Percentiles rank a stretch among this genome's conserved stretches.
These are phyloP conservation scores for Apodospora peruviana DNA, from an alignment of 495 filamentous ascomycete species.

Conservation along the genomic window DNA sequence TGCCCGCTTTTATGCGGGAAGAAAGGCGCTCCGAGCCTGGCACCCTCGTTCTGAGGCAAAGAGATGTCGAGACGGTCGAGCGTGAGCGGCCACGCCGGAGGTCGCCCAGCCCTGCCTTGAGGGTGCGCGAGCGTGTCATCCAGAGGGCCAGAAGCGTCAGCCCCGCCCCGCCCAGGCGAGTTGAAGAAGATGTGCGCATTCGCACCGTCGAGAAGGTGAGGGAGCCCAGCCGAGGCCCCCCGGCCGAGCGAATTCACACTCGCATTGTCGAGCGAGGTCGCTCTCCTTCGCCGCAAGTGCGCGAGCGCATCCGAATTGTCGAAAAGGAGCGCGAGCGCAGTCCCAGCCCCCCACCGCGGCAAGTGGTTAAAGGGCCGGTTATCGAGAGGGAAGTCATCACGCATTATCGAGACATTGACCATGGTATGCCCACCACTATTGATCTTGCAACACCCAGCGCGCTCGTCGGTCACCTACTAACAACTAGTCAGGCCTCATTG, in stretches of 20 bases:
- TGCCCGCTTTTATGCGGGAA: conserved; percentile 39
- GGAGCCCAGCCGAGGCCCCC: conserved; percentile 23
- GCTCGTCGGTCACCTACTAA: conserved; percentile 6
- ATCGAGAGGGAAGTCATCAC: conserved; percentile 80
- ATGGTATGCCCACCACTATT: conserved; percentile 49
- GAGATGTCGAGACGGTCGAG: conserved; percentile 41
- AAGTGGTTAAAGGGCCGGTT: conserved; percentile 57
- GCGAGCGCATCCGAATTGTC: conserved; percentile 37
- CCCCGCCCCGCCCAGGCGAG: conserved; percentile 18
- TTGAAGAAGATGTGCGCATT: conserved; percentile 24
- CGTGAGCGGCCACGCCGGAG: conserved; percentile 27
- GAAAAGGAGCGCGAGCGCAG: conserved; percentile 36
- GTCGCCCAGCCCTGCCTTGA: conserved; percentile 37
- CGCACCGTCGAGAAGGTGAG: conserved; percentile 19
- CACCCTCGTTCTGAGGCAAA: conserved; percentile 37
- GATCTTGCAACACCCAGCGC: not conserved
- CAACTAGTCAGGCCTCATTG: conserved; percentile 29
- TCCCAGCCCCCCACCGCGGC: conserved; percentile 43
- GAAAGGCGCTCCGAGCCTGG: conserved; percentile 31
- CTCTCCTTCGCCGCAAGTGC: conserved; percentile 36
- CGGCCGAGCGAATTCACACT: conserved; percentile 23
- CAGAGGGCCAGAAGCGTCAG: conserved; percentile 28
- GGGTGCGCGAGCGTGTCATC: conserved; percentile 26
- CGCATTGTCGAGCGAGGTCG: conserved; percentile 39
- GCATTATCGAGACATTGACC: conserved; percentile 82